phyloP scores from a whole-genome alignment of 2,329 filamentous ascomycete genomes.

The Diplodia sapinea region DNA sequence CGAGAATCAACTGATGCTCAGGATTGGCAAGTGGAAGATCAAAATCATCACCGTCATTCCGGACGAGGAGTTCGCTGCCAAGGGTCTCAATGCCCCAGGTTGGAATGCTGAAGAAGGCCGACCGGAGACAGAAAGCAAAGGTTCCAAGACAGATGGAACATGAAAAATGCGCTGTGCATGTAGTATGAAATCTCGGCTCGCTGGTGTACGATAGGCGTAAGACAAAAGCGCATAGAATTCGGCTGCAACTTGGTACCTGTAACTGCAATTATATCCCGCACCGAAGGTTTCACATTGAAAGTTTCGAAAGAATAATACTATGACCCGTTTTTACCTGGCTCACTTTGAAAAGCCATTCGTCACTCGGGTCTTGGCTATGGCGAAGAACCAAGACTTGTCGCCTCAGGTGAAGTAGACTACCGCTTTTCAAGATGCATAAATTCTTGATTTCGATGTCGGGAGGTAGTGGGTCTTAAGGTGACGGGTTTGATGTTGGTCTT shows the following conservation, averaged over 20 bases:
- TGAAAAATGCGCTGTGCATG: background rate
- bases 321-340: background rate
- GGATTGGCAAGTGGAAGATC: constrained; percentile 66
- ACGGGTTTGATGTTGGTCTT: too few species aligned
- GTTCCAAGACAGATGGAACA: background rate
- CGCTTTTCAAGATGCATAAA: too few species aligned
- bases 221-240: background rate
- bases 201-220: background rate
- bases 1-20: constrained; percentile 60
- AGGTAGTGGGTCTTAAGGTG: too few species aligned
- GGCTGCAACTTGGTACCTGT: background rate
- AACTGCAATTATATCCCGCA: too few species aligned
- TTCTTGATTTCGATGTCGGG: too few species aligned
- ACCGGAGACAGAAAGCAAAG: too few species aligned
- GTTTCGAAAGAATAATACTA: background rate
- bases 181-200: background rate
- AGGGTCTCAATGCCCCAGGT: constrained; percentile 56
- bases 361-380: background rate
- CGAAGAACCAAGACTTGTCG: background rate
- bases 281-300: background rate
- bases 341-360: background rate
- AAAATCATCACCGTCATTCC: constrained; percentile 62
- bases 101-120: constrained; percentile 44
- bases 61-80: constrained; percentile 58
- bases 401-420: too few species aligned